phyloP scores from a whole-genome alignment of 352 stramenopile species.

The Nannochloropsis limnetica region DNA sequence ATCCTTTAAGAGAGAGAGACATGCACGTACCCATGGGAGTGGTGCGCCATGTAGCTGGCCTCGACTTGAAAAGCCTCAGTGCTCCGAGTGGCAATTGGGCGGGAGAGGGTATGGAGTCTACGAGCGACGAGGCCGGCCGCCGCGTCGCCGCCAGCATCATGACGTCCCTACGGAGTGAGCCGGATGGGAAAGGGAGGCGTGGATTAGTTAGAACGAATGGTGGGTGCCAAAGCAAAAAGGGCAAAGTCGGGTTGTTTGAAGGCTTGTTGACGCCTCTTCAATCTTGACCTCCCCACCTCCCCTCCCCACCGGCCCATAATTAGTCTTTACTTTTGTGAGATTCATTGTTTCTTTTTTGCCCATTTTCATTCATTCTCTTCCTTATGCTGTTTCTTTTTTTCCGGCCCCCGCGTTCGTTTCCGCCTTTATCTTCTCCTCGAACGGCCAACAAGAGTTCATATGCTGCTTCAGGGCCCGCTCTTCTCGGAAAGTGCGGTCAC shows the following conservation, averaged over 20 bases:
- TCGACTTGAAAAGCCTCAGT: not conserved
- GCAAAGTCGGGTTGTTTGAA: no score
- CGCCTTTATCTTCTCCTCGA: not conserved
- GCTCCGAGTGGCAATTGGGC: not conserved
- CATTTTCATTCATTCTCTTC: not conserved
- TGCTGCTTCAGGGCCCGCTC: constrained; percentile 25
- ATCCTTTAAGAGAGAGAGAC: no score
- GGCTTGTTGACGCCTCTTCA: not conserved
- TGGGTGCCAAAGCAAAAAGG: not conserved
- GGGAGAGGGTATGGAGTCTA: not conserved
- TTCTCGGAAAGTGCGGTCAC: constrained; percentile 11
- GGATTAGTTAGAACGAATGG: not conserved
- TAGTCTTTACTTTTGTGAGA: not conserved
- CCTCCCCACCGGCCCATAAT: not conserved
- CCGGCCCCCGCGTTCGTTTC: not conserved
- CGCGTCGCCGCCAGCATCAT: not conserved
- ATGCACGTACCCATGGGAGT: not conserved
- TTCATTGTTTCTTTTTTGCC: not conserved
- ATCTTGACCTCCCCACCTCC: not conserved
- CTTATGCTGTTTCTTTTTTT: constrained; percentile 27
- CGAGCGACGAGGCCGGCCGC: not conserved
- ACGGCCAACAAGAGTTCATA: not conserved
- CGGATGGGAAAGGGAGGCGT: not conserved
- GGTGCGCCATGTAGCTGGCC: not conserved
- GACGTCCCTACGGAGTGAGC: not conserved